Base-by-base conservation (phyloP, 1,139 yeast genomes). In the Nadsonia commutata region DNA sequence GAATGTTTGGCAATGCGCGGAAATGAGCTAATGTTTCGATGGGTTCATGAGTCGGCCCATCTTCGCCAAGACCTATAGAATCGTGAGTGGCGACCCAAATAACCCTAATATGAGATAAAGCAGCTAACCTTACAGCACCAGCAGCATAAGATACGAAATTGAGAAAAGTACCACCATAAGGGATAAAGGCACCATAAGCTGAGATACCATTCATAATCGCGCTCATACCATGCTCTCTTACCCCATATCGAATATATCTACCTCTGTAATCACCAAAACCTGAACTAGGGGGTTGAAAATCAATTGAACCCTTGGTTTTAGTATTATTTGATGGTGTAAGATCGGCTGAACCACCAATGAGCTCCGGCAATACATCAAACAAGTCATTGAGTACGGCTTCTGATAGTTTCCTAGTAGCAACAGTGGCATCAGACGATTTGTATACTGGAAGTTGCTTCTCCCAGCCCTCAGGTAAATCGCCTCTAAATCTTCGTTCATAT, bases 251-350 rank as follows among this genome's bases (percentile, higher is more conserved):
- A 21, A 62, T 52, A 43, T 58, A 59, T 39, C 65, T 46, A 7
- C 66, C 65, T 6, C 74, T 53, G 68, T 77, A 83, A 57, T 74
- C 74, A 67, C 94, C 94, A 53, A 80, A 68, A 70, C 83, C 94
- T 82, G 82, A 83, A 65, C 83, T 94, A 53, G 72, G 85, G 48
- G 93, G 86, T 74, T 90, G 96, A 90, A 88, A 90, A 67, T 90
- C 96, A 54, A 75, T 75, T 49, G 94, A 82, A 49, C 71, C 80
- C 59, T 74, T 63, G 71, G 94, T 76, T 74, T 94, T 80, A 59
- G 98, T 90, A 13, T 81, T 76, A 72, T 83, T 83, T 46, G 95
- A 83, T 51, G 88, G 88, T 49, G 94, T 83, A 67, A 84, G 77
- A 69, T 84, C 95, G 46, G 95, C 95, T 52, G 94, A 82, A 59